Percentiles rank a stretch among this genome's conserved stretches.
phyloP scores from a whole-genome alignment of 306 rosid species.

The Cyamopsis tetragonoloba region DNA sequence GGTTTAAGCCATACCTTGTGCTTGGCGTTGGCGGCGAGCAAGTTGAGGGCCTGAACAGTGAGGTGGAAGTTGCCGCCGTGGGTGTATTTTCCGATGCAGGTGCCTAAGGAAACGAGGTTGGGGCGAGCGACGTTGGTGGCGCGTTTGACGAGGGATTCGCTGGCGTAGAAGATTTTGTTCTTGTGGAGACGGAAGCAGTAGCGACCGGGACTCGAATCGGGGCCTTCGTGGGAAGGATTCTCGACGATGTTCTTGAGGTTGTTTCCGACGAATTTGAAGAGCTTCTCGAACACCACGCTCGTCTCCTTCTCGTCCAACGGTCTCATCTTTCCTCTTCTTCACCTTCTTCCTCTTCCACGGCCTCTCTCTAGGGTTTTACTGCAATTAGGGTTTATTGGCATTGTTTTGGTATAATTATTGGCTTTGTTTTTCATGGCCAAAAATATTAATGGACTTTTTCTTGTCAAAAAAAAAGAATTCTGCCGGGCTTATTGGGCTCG shows the following conservation, averaged over 20 bases:
- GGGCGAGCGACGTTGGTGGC: slow-evolving; percentile 74
- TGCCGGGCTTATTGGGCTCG: too few relatives aligned
- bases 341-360: background rate
- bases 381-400: slow-evolving; percentile 21
- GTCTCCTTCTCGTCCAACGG: slow-evolving; percentile 80
- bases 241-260: slow-evolving; percentile 82
- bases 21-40: slow-evolving; percentile 69
- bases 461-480: too few relatives aligned
- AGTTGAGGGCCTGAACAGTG: slow-evolving; percentile 57
- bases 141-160: slow-evolving; percentile 78
- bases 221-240: slow-evolving; percentile 88
- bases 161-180: slow-evolving; percentile 70
- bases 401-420: too few relatives aligned
- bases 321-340: slow-evolving; percentile 47
- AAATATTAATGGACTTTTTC: too few relatives aligned
- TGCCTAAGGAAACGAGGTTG: slow-evolving; percentile 65
- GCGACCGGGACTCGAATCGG: slow-evolving; percentile 62
- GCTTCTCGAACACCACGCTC: slow-evolving; percentile 72
- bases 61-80: slow-evolving; percentile 85
- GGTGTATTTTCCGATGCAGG: slow-evolving; percentile 85
- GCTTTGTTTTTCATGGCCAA: too few relatives aligned
- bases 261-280: slow-evolving; percentile 84
- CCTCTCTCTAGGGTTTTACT: slow-evolving; percentile 1
- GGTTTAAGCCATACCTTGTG: slow-evolving; percentile 97
- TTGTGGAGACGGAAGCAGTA: slow-evolving; percentile 90